A percentile compares a stretch with the other conserved stretches of the same genome.
Evolutionary conservation across 2,329 filamentous ascomycete genomes (phyloP).

Genomic region (Grosmannia serpens): DNA sequence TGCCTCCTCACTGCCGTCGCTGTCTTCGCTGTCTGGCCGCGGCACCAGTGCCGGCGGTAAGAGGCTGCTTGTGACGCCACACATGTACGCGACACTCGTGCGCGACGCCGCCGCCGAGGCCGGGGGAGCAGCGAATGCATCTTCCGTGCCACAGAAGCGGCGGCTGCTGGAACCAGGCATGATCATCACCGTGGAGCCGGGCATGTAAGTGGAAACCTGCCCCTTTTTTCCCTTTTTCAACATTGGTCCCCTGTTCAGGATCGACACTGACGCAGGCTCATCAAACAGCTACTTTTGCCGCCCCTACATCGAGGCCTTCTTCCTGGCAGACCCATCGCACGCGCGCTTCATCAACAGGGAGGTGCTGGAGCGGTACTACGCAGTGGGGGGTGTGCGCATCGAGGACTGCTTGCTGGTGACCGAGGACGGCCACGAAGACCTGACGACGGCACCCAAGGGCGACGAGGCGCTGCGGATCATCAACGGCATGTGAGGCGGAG

Average conservation of each 20-base stretch:
- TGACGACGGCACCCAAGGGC: slow-evolving; percentile 70
- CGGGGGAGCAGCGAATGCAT: not conserved
- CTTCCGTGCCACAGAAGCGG: not conserved
- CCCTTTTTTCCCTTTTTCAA: not conserved
- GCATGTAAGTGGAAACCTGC: slow-evolving; percentile 36
- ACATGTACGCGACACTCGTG: slow-evolving; percentile 21
- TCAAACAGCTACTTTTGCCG: slow-evolving; percentile 58
- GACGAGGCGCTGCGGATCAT: slow-evolving; percentile 57
- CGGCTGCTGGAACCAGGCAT: slow-evolving; percentile 44
- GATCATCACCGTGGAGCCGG: slow-evolving; percentile 71
- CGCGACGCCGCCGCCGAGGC: slow-evolving; percentile 8
- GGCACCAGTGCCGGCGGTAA: slow-evolving; percentile 20
- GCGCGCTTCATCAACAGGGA: slow-evolving; percentile 52
- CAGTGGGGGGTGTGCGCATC: slow-evolving; percentile 79
- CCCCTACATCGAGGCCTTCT: slow-evolving; percentile 60
- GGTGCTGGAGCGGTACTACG: slow-evolving; percentile 58
- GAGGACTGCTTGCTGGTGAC: slow-evolving; percentile 86
- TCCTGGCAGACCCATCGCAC: slow-evolving; percentile 47
- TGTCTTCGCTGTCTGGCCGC: slow-evolving; percentile 11
- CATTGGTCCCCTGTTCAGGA: not conserved
- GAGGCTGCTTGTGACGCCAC: slow-evolving; percentile 27
- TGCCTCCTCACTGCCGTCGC: not conserved
- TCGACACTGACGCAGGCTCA: not conserved
- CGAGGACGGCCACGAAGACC: slow-evolving; percentile 65
- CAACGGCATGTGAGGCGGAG: slow-evolving; percentile 20